phyloP scores from a whole-genome alignment of 2,329 filamentous ascomycete species.

The Aspergillus puulaauensis region DNA sequence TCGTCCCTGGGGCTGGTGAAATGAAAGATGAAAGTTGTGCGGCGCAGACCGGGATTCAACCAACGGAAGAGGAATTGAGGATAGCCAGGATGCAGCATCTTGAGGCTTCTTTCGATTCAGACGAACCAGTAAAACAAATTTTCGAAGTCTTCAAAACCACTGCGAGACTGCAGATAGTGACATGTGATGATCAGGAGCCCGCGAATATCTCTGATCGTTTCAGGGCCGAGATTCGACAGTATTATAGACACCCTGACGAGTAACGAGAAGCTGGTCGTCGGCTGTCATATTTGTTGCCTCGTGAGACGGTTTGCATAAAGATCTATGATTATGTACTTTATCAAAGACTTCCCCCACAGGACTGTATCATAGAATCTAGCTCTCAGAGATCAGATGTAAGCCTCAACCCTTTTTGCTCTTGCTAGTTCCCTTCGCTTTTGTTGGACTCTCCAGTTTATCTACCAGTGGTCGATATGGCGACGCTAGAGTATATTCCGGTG shows the following conservation, averaged over 20 bases:
- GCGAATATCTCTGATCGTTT: not conserved
- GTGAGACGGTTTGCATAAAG: not conserved
- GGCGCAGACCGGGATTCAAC: not conserved
- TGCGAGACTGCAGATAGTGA: not conserved
- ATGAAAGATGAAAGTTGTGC: not conserved
- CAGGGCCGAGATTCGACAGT: not conserved
- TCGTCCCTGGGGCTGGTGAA: not conserved
- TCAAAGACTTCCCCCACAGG: not conserved
- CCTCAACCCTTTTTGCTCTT: constrained; percentile 36
- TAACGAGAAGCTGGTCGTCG: not conserved
- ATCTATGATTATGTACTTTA: not conserved
- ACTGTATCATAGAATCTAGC: constrained; percentile 4
- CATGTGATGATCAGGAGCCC: not conserved
- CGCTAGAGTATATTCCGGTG: constrained; percentile 54
- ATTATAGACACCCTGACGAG: not conserved
- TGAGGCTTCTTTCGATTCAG: not conserved
- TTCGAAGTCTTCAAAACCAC: not conserved
- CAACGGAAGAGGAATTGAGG: not conserved
- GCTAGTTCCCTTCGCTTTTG: constrained; percentile 29
- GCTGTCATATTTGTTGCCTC: not conserved
- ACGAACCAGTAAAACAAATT: not conserved
- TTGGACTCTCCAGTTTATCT: constrained; percentile 48
- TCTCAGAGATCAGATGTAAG: constrained; percentile 4
- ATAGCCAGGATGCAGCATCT: not conserved
- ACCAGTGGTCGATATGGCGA: constrained; percentile 61